A percentile compares a stretch with the other conserved stretches of the same genome.
Conservation (phyloP, 768 basidiomycete species). For the Cantharellus anzutake region DNA sequence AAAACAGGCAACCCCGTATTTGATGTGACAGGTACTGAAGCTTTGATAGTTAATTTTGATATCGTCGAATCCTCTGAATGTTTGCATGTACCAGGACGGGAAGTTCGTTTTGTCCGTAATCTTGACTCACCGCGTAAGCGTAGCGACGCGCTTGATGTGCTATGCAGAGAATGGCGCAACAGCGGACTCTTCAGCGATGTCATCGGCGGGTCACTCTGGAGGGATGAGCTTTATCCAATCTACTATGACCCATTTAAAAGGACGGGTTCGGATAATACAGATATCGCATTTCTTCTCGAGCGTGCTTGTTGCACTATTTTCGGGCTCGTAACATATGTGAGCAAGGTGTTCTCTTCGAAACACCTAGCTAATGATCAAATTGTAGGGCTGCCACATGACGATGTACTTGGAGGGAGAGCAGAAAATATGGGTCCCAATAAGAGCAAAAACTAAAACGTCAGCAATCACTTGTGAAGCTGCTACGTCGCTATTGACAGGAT, state of each 20-base stretch:
- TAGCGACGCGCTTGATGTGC: constrained; percentile 37
- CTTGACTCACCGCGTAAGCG: constrained; percentile 23
- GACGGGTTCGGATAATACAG: constrained; percentile 12
- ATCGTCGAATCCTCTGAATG: not conserved
- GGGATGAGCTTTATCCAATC: constrained; percentile 65
- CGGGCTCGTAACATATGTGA: constrained; percentile 58
- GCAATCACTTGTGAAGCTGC: not conserved
- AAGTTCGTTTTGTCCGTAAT: not conserved
- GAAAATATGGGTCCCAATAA: constrained; percentile 73
- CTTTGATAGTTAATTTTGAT: not conserved
- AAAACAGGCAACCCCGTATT: constrained; percentile 12
- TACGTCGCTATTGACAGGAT: too few species aligned
- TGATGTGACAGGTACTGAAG: too few species aligned
- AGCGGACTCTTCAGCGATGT: constrained; percentile 37
- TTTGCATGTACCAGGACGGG: too few species aligned
- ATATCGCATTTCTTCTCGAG: constrained; percentile 79
- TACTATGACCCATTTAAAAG: constrained; percentile 42
- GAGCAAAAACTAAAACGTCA: constrained; percentile 69
- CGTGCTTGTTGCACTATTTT: constrained; percentile 77
- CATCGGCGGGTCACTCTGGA: constrained; percentile 66
- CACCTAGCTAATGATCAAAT: too few species aligned
- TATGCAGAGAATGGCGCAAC: constrained; percentile 65
- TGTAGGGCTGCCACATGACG: constrained; percentile 67
- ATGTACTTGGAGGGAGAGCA: constrained; percentile 31
- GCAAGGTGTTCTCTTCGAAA: not conserved